Evolutionary conservation across 2,329 filamentous ascomycete genomes (phyloP), one percentile per base, ranked within the genome.

Genomic region (Tolypocladium amazonense): DNA sequence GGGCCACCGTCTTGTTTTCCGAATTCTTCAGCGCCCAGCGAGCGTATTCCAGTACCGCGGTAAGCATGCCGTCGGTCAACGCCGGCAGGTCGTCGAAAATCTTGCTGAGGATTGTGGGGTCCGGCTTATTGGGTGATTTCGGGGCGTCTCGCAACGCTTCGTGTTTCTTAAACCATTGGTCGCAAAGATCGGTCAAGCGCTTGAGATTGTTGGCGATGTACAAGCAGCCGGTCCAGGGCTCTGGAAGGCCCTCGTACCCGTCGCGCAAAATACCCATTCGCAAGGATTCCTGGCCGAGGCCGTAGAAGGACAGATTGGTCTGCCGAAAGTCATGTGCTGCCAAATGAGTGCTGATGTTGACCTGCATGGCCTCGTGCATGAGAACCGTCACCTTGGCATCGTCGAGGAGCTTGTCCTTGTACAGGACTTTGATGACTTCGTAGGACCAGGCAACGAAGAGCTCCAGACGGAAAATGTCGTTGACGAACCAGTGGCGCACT

Each of bases 401-500:
- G 64, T 88, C 81, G 54, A 83, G 77, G 2, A 82, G 69, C 39
- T 81, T 79, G 57, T 86, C 85, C 59, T 84, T 83, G 67, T 87
- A 88, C 60, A 88, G 78, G 59, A 88, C 83, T 70, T 89, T 90
- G 71, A 93, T 87, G 18, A 86, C 85, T 70, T 89, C 87, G 66
- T 85, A 89, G 11, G 88, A 86, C 88, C 89, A 94, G 0, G 89
- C 88, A 56, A 95, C 80, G 52, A 94, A 85, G 59, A 89, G 79
- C 59, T 92, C 85, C 64, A 95, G 80, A 35, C 83, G 82, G 72
- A 84, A 83, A 38, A 92, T 79, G 68, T 92, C 89, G 65, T 88
- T 82, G 62, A 92, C 80, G 68, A 97, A 96, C 85, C 90, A 97
- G 66, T 91, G 86, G n/a, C 92, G 84, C 20, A 96, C 85, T 9